Evolutionary conservation across 768 basidiomycete genomes (phyloP), one percentile per base, ranked within the genome.

Genomic region (Leccinum arenicola): DNA sequence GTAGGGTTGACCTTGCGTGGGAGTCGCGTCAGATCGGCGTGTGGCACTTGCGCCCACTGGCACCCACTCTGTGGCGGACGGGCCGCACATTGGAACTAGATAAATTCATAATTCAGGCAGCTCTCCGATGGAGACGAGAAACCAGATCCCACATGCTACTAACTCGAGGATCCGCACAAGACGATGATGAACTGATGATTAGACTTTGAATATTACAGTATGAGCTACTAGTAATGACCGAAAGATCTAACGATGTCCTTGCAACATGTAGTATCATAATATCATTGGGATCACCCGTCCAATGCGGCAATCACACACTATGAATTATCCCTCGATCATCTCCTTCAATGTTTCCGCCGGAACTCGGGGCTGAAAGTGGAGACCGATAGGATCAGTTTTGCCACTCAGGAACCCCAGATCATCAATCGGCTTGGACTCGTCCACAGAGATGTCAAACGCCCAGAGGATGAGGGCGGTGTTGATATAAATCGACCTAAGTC

Each of bases 391-490:
- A 59, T 82, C 78, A 9, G 8, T 4, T 33, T 61, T 53, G 1
- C 27, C 45, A 12, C 3, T n/a, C 9, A 81, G 81, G 66, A 88
- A 86, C 0, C 77, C 83, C 54, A 82, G 68, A 9, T 80, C 78
- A 65, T 89, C 81, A 50, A 85, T 84, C 0, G 83, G 83, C 9
- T 75, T 69, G 7, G 70, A 63, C 0, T 78, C 75, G 61, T 85
- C 82, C 11, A 77, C 60, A 2, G 71, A 73, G 47, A 88, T 73
- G 1, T 66, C 75, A 72, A 87, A 88, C 0, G 84, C 78, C 83
- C 84, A 88, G 10, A 85, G 76, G 7, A 82, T 68, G n/a, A 85
- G 73, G 1, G 83, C 80, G 0, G 82, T 81, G 63, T 83, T 86
- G 54, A 88, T 73, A 66, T 84, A 85, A 2, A 88, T 72, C 2